These are phyloP conservation scores for Mycena amicta DNA, from an alignment of 768 basidiomycete genomes.

Conservation along the genomic window DNA sequence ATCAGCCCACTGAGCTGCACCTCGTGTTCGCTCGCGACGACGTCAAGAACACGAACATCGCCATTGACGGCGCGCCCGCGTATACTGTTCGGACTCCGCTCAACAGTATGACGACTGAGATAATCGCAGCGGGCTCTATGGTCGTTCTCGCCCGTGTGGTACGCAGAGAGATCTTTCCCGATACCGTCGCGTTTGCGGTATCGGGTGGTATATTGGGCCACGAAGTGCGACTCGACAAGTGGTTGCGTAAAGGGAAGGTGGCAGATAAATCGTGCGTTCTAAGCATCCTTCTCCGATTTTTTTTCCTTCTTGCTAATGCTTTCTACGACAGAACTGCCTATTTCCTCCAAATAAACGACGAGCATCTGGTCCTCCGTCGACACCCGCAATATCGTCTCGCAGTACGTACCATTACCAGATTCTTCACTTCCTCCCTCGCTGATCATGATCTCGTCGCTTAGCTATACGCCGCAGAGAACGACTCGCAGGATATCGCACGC, in stretches of 20 bases:
- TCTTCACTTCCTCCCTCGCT: not conserved
- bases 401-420: no score
- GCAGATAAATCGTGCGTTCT: not conserved
- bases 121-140: not conserved
- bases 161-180: not conserved
- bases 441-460: not conserved
- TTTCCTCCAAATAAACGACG: not conserved
- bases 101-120: not conserved
- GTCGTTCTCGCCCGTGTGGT: not conserved
- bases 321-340: not conserved
- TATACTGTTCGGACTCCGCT: not conserved
- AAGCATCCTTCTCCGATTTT: not conserved
- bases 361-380: not conserved
- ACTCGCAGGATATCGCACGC: not conserved
- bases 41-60: not conserved
- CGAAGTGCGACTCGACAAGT: not conserved
- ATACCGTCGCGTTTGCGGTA: not conserved
- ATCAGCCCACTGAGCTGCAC: not conserved
- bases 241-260: not conserved
- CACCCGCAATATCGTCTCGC: not conserved
- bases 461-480: not conserved
- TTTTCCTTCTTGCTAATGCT: not conserved
- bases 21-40: not conserved
- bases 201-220: not conserved
- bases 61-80: not conserved